phyloP scores from a whole-genome alignment of 495 filamentous ascomycete genomes.

The Neurospora sp. region DNA sequence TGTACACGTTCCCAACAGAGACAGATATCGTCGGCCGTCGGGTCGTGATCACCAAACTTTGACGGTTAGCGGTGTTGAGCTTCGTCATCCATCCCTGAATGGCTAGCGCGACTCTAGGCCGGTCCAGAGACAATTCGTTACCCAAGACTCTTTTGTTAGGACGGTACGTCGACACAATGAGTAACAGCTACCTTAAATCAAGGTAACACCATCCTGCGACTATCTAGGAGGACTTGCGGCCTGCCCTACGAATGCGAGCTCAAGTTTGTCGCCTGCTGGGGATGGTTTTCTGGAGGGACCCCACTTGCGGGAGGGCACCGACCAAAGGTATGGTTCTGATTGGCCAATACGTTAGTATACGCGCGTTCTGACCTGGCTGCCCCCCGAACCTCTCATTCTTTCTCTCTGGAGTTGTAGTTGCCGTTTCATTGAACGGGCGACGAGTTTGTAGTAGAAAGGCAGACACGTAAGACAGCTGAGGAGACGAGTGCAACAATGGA shows the following conservation, averaged over 20 bases:
- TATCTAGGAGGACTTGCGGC: background rate
- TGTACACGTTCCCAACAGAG: background rate
- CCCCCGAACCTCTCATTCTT: background rate
- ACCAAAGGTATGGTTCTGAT: background rate
- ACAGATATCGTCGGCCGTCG: background rate
- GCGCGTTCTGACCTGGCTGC: background rate
- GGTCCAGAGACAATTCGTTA: background rate
- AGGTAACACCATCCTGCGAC: background rate
- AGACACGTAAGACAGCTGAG: background rate
- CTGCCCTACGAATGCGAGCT: background rate
- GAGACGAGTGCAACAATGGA: background rate
- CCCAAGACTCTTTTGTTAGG: background rate
- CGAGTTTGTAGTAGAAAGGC: background rate
- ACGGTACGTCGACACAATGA: background rate
- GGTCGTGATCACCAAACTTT: background rate
- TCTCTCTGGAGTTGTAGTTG: background rate
- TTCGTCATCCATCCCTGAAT: background rate
- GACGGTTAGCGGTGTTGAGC: background rate
- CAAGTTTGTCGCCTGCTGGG: background rate
- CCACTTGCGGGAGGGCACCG: background rate
- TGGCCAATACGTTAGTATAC: background rate
- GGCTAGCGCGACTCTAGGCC: background rate
- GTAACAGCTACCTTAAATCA: background rate
- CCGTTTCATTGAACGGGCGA: background rate
- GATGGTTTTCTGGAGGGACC: background rate